Percentiles rank a stretch among this genome's conserved stretches.
Evolutionary conservation across 768 basidiomycete genomes (phyloP).

Genomic region (Sarcodon aspratus): DNA sequence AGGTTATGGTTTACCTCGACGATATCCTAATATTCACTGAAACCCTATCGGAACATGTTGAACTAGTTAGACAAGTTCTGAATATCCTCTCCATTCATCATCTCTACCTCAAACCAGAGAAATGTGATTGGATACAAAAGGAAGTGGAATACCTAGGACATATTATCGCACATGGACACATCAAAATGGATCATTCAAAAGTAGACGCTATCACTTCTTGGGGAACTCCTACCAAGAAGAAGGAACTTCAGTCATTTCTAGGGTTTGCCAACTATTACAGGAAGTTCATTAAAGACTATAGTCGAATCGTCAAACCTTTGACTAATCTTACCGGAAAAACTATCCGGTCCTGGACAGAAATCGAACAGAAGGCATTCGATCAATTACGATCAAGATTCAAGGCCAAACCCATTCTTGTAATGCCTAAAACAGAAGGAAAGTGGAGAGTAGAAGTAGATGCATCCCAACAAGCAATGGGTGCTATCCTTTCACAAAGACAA

Average conservation of each 20-base stretch:
- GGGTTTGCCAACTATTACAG: constrained; percentile 21
- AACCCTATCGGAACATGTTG: constrained; percentile 6
- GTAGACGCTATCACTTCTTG: constrained; percentile 18
- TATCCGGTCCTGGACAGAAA: constrained; percentile 1
- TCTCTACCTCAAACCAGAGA: constrained; percentile 25
- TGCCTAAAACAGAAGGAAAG: not conserved
- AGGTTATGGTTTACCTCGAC: constrained; percentile 34
- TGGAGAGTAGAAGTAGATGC: constrained; percentile 5
- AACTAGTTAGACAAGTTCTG: constrained; percentile 13
- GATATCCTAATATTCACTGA: constrained; percentile 21
- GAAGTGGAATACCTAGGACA: constrained; percentile 21
- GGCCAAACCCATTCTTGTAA: constrained; percentile 4
- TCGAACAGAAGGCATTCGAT: constrained; percentile 6
- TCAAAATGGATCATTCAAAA: constrained; percentile 23
- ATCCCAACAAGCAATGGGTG: constrained; percentile 13
- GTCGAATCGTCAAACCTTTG: constrained; percentile 12
- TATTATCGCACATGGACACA: constrained; percentile 10
- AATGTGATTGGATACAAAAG: constrained; percentile 19
- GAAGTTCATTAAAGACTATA: constrained; percentile 18
- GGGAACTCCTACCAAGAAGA: constrained; percentile 12
- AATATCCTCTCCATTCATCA: constrained; percentile 15
- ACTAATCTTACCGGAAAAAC: constrained; percentile 6
- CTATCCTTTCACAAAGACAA: constrained; percentile 9
- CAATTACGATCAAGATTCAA: constrained; percentile 4
- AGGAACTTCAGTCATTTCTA: constrained; percentile 15